phyloP scores from a whole-genome alignment of 2,329 filamentous ascomycete species.

The Pestalotiopsis fici region DNA sequence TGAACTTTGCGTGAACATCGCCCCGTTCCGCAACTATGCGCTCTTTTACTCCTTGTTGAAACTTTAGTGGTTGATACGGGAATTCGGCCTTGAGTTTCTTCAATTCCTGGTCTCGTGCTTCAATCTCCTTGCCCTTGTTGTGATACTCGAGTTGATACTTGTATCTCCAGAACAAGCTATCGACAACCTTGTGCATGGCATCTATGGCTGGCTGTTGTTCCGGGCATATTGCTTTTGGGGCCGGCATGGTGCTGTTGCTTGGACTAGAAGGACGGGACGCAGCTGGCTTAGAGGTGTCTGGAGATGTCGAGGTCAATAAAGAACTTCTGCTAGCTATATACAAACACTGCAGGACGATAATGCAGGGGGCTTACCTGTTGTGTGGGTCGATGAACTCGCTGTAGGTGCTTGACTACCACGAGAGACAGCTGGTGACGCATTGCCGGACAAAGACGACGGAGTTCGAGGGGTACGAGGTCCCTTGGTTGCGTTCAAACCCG shows the following conservation, averaged over 20 bases:
- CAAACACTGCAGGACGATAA: background rate
- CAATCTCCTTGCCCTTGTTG: constrained; percentile 9
- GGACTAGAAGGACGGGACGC: background rate
- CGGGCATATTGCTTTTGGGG: constrained; percentile 18
- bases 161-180: constrained; percentile 12
- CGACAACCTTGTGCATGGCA: constrained; percentile 12
- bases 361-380: background rate
- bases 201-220: constrained; percentile 23
- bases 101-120: background rate
- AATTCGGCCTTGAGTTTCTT: background rate
- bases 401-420: background rate
- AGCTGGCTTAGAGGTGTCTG: background rate
- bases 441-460: background rate
- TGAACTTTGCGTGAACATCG: background rate
- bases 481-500: background rate
- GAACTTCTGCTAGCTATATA: background rate
- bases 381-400: background rate
- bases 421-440: background rate
- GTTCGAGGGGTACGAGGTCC: background rate
- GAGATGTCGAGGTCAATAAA: background rate
- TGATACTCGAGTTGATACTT: constrained; percentile 10
- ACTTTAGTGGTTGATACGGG: background rate
- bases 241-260: background rate
- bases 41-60: background rate
- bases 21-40: background rate